These are phyloP conservation scores for Oryza coarctata DNA, from an alignment of 176 grass and related monocot species.

Conservation along the genomic window DNA sequence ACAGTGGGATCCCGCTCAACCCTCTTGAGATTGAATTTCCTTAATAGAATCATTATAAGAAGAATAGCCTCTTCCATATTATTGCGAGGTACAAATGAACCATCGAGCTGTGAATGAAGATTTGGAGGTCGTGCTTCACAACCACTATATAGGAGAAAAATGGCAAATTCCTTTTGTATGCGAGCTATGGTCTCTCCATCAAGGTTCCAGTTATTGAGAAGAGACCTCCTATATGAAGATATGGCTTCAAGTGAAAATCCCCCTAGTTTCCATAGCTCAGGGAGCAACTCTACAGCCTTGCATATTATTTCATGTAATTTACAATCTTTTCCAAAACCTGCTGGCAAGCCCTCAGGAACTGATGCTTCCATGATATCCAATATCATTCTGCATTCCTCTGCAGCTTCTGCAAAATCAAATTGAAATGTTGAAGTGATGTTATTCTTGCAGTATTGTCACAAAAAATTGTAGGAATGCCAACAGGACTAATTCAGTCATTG, in stretches of 20 bases:
- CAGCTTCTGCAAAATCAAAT: slow-evolving; percentile 69
- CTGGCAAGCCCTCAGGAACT: slow-evolving; percentile 59
- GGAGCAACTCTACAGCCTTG: slow-evolving; percentile 85
- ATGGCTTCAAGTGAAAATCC: slow-evolving; percentile 76
- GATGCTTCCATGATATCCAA: slow-evolving; percentile 80
- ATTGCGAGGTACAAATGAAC: slow-evolving; percentile 84
- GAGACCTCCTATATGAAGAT: slow-evolving; percentile 76
- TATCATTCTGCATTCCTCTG: slow-evolving; percentile 80
- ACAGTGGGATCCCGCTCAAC: slow-evolving; percentile 73
- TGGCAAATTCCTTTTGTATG: slow-evolving; percentile 84
- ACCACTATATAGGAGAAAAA: slow-evolving; percentile 90
- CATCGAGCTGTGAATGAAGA: slow-evolving; percentile 82
- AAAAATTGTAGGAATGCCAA: slow-evolving; percentile 15
- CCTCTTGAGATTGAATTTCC: slow-evolving; percentile 76
- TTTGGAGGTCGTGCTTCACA: slow-evolving; percentile 80
- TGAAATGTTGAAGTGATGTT: slow-evolving; percentile 39
- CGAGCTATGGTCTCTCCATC: slow-evolving; percentile 58
- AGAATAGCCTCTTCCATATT: slow-evolving; percentile 96
- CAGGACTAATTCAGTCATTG: neutral
- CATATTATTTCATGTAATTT: slow-evolving; percentile 94
- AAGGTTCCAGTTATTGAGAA: slow-evolving; percentile 88
- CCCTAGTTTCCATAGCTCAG: slow-evolving; percentile 76
- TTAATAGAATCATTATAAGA: slow-evolving; percentile 84
- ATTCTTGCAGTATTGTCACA: slow-evolving; percentile 8
- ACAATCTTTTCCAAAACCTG: slow-evolving; percentile 56